These are phyloP conservation scores for Jatropha curcas DNA, from an alignment of 345 rosid genomes.

Conservation along the genomic window DNA sequence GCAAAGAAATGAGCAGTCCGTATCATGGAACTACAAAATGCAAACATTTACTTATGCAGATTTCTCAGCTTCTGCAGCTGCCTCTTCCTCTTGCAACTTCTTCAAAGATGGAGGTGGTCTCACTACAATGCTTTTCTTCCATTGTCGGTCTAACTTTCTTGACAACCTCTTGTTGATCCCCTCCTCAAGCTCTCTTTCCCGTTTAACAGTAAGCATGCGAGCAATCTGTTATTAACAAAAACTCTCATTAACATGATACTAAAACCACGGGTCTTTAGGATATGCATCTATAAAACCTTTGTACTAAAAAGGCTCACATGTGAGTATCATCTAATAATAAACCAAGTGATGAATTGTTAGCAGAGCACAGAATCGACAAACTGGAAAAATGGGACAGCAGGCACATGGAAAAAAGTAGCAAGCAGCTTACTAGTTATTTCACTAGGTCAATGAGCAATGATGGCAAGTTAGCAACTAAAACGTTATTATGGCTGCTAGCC, in stretches of 20 bases:
- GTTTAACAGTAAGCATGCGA: conserved; percentile 72
- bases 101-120: conserved; percentile 81
- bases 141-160: conserved; percentile 81
- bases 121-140: conserved; percentile 89
- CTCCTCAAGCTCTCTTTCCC: conserved; percentile 89
- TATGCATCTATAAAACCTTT: neutral
- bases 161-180: conserved; percentile 86
- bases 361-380: neutral
- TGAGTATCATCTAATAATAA: neutral
- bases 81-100: conserved; percentile 77
- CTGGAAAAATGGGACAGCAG: neutral
- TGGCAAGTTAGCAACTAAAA: neutral
- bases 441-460: neutral
- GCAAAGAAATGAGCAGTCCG: neutral
- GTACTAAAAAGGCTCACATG: neutral
- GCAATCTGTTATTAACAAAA: conserved; percentile 51
- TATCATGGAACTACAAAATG: neutral
- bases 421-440: neutral
- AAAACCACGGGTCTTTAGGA: neutral
- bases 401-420: neutral
- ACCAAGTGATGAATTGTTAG: neutral
- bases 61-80: conserved; percentile 74
- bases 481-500: neutral
- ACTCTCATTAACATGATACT: conserved; percentile 2
- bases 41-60: conserved; percentile 43